Percentiles rank a stretch among this genome's conserved stretches.
These are phyloP conservation scores for Leishmania braziliensis DNA, from an alignment of 208 protist genomes.

Conservation along the genomic window DNA sequence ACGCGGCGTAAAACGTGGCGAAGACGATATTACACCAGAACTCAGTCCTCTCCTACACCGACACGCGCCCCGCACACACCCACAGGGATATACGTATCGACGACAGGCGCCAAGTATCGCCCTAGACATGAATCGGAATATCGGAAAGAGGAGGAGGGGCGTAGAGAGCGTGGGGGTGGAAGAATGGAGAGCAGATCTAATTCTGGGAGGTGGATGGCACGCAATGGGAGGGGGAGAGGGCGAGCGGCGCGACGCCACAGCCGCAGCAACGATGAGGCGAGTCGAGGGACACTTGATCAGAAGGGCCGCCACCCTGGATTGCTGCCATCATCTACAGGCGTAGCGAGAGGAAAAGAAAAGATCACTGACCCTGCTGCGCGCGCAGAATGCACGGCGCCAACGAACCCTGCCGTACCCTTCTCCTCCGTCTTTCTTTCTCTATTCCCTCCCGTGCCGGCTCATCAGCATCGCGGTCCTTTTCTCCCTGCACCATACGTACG, in stretches of 20 bases:
- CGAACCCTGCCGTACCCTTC: background rate
- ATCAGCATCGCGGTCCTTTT: background rate
- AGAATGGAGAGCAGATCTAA: background rate
- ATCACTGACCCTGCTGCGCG: background rate
- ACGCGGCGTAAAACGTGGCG: conserved; percentile 72
- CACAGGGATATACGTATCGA: conserved; percentile 14
- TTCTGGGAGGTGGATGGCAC: background rate
- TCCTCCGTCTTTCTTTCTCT: background rate
- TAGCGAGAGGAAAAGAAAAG: background rate
- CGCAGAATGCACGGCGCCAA: background rate
- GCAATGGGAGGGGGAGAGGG: background rate
- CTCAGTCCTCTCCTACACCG: background rate
- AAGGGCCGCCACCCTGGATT: background rate
- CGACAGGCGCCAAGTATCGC: background rate
- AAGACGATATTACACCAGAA: background rate
- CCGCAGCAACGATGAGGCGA: background rate
- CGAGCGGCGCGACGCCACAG: background rate
- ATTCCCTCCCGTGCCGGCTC: background rate
- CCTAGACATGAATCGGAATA: conserved; percentile 10
- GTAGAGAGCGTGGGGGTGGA: background rate
- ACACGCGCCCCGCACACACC: background rate
- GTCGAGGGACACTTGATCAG: background rate
- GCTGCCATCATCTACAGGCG: background rate
- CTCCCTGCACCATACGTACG: background rate
- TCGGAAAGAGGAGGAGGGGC: conserved; percentile 18